phyloP scores from a whole-genome alignment of 2,329 filamentous ascomycete species.

The Cladophialophora exuberans region DNA sequence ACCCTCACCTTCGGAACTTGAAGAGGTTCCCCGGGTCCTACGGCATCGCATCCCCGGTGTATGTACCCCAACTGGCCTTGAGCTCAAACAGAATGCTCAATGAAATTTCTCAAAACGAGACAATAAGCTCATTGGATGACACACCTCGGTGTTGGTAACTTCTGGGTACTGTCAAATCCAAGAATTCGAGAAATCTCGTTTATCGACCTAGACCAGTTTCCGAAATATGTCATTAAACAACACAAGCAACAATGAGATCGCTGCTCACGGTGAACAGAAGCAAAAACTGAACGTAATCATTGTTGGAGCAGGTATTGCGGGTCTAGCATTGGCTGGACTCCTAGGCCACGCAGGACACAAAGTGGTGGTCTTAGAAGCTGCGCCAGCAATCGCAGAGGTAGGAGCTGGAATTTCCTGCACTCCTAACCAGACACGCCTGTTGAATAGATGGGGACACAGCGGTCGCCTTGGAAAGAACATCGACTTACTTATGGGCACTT shows the following conservation, averaged over 20 bases:
- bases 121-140: too few relatives aligned
- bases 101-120: too few relatives aligned
- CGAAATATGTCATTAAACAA: neutral
- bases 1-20: too few relatives aligned
- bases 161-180: too few relatives aligned
- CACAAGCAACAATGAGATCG: neutral
- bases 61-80: too few relatives aligned
- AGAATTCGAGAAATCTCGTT: too few relatives aligned
- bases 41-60: too few relatives aligned
- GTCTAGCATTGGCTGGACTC: neutral
- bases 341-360: neutral
- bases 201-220: too few relatives aligned
- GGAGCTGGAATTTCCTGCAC: neutral
- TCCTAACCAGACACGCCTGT: constrained; percentile 1
- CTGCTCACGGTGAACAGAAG: neutral
- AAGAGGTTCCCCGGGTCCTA: too few relatives aligned
- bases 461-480: neutral
- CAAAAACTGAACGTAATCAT: neutral
- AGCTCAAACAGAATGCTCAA: too few relatives aligned
- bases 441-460: neutral
- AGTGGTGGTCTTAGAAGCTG: neutral
- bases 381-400: constrained; percentile 1
- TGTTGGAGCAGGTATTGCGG: constrained; percentile 6
- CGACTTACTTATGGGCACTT: neutral
- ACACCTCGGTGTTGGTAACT: too few relatives aligned